Percentiles rank a stretch among this genome's conserved stretches.
phyloP scores from a whole-genome alignment of 148 eudicot species.

The Silene uniflora region DNA sequence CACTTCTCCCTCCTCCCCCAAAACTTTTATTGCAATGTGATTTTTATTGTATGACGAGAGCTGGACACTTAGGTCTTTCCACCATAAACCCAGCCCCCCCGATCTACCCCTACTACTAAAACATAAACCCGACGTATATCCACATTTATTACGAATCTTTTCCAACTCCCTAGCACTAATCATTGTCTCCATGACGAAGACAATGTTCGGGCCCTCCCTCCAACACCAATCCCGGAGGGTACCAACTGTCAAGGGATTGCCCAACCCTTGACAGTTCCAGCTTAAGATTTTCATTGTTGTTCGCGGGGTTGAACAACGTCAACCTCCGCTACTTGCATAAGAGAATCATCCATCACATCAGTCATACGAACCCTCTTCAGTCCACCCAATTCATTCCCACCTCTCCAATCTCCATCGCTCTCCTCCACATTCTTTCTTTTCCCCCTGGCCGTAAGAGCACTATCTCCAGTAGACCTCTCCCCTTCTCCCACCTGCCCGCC shows the following conservation, averaged over 20 bases:
- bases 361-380: no score
- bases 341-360: no score
- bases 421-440: no score
- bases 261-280: constrained; percentile 4
- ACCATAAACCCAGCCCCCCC: no score
- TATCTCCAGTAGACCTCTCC: no score
- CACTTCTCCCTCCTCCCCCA: neutral
- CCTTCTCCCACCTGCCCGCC: no score
- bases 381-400: no score
- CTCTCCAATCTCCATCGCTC: no score
- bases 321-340: neutral
- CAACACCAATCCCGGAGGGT: constrained; percentile 5
- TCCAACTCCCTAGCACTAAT: neutral
- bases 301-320: neutral
- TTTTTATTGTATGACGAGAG: neutral
- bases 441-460: no score
- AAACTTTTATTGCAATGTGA: neutral
- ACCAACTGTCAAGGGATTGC: constrained; percentile 1
- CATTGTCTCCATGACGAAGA: constrained; percentile 8
- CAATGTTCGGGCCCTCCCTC: neutral
- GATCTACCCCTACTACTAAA: no score
- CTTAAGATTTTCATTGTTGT: neutral
- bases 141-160: neutral
- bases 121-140: no score
- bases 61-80: no score